Evolutionary conservation across 257 asterid species (phyloP).

Genomic region (Solanum raphanifolium): DNA sequence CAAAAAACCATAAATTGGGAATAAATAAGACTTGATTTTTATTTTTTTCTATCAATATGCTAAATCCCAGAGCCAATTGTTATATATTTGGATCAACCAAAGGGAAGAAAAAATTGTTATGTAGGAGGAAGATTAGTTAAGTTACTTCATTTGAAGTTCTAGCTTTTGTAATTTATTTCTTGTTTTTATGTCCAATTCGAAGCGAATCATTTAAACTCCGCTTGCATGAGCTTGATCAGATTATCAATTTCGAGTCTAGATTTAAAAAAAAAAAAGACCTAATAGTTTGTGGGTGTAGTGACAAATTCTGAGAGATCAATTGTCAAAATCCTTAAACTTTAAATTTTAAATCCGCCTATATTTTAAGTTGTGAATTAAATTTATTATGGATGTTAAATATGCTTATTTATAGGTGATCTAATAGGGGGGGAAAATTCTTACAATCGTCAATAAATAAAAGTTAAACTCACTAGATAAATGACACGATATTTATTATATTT

Average conservation of each 20-base stretch:
- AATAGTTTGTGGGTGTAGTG: neutral
- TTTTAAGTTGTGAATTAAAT: neutral
- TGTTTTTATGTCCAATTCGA: too few species aligned
- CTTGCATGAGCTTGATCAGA: neutral
- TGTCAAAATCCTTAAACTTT: neutral
- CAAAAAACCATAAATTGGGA: neutral
- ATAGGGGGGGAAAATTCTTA: too few species aligned
- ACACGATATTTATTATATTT: neutral
- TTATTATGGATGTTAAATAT: too few species aligned
- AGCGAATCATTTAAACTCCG: too few species aligned
- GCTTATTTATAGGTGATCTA: too few species aligned
- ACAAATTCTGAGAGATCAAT: neutral
- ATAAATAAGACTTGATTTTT: neutral
- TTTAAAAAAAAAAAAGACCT: rapidly evolving
- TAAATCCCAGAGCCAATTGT: neutral
- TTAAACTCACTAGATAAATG: neutral
- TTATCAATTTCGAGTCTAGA: neutral
- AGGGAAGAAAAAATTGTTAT: neutral
- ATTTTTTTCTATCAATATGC: neutral
- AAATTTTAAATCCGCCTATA: neutral
- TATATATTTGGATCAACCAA: neutral
- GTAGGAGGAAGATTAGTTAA: neutral
- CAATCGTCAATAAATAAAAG: neutral
- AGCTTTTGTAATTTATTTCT: neutral
- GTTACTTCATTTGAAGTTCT: too few species aligned